Percentiles rank a stretch among this genome's conserved stretches.
These are phyloP conservation scores for Dichotomopilus funicola DNA, from an alignment of 2,329 filamentous ascomycete genomes.

Conservation along the genomic window DNA sequence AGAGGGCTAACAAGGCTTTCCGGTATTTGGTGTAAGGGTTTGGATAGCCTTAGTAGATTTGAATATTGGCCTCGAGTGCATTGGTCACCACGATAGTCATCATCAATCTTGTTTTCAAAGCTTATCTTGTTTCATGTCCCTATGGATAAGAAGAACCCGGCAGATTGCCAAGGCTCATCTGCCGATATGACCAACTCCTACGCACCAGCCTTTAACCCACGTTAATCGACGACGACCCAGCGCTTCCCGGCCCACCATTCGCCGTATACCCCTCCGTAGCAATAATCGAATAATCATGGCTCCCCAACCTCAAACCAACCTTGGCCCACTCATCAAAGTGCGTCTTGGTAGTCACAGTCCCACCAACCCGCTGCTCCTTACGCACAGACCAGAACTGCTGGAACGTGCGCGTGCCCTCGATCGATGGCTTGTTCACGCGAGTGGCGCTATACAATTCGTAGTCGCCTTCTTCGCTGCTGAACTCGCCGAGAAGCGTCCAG, in stretches of 20 bases:
- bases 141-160: too few species aligned
- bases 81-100: background rate
- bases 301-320: constrained; percentile 42
- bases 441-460: constrained; percentile 47
- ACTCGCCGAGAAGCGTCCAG: constrained; percentile 41
- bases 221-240: constrained; percentile 20
- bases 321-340: constrained; percentile 51
- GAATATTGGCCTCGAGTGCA: background rate
- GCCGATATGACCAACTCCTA: too few species aligned
- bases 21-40: constrained; percentile 17
- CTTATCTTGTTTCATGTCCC: too few species aligned
- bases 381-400: constrained; percentile 47
- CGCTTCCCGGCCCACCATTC: constrained; percentile 32
- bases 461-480: constrained; percentile 44
- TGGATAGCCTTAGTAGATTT: background rate
- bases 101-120: too few species aligned
- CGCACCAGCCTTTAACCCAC: background rate
- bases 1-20: constrained; percentile 19
- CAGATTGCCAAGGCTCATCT: too few species aligned
- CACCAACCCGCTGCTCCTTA: constrained; percentile 42
- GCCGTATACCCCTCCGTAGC: constrained; percentile 43
- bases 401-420: constrained; percentile 49
- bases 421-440: constrained; percentile 45
- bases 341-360: constrained; percentile 44
- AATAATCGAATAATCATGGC: constrained; percentile 47